These are phyloP conservation scores for Pancytospora philotis DNA, from an alignment of 371 early-diverging fungal species.

Conservation along the genomic window DNA sequence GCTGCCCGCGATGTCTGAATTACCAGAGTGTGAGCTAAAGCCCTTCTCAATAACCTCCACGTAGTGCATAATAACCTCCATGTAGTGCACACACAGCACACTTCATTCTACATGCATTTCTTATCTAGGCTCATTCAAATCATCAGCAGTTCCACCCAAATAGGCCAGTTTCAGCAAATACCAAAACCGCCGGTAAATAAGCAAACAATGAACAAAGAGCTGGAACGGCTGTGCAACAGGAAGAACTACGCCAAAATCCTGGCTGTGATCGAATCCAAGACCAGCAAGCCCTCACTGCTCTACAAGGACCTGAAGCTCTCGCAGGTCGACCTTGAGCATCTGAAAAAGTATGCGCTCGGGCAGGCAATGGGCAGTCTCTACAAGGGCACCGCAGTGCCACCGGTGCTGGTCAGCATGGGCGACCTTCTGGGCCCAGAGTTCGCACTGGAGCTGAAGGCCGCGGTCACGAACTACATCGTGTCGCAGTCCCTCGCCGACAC, in stretches of 20 bases:
- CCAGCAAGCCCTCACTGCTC: not conserved
- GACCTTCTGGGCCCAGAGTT: not conserved
- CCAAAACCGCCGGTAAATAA: not conserved
- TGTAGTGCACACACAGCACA: too few relatives aligned
- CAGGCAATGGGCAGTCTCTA: not conserved
- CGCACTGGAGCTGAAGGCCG: not conserved
- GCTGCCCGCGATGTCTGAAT: too few relatives aligned
- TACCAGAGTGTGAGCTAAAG: too few relatives aligned
- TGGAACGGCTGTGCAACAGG: not conserved
- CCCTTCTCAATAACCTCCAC: too few relatives aligned
- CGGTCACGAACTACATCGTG: slow-evolving; percentile 4
- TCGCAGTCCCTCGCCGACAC: slow-evolving; percentile 22
- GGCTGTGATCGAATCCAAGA: slow-evolving; percentile 3
- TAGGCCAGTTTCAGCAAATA: too few relatives aligned
- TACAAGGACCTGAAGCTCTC: not conserved
- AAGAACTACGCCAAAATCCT: not conserved
- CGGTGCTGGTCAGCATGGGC: not conserved
- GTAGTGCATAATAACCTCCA: too few relatives aligned
- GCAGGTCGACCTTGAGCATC: not conserved
- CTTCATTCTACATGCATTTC: too few relatives aligned
- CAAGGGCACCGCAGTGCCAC: not conserved
- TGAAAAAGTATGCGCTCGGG: not conserved
- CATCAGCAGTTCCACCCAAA: too few relatives aligned
- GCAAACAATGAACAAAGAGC: slow-evolving; percentile 10
- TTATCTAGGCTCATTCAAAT: too few relatives aligned